These are phyloP conservation scores for Melocanna baccifera DNA, from an alignment of 176 grass and related monocot species.

Conservation along the genomic window DNA sequence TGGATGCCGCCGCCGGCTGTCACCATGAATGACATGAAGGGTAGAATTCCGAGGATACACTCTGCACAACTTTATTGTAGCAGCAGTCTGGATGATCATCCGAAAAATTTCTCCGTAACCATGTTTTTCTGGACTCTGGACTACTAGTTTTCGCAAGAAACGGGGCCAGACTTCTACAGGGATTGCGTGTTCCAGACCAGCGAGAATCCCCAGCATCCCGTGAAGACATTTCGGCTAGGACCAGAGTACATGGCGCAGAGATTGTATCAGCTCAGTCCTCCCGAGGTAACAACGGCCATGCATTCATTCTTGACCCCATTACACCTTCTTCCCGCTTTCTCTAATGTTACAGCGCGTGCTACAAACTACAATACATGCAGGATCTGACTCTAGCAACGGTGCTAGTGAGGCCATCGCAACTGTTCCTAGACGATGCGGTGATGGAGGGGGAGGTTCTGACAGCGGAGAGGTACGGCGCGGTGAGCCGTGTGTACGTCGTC, in stretches of 20 bases:
- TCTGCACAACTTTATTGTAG: background rate
- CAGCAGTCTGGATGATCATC: too few relatives aligned
- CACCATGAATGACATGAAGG: background rate
- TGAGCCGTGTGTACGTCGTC: constrained; percentile 33
- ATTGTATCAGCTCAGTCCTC: constrained; percentile 21
- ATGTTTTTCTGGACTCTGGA: background rate
- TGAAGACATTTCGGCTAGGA: constrained; percentile 22
- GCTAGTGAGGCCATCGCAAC: constrained; percentile 5
- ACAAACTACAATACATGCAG: constrained; percentile 1
- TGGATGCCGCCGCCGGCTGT: too few relatives aligned
- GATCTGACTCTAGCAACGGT: constrained; percentile 25
- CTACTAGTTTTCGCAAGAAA: background rate
- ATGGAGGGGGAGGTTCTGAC: background rate
- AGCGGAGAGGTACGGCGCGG: constrained; percentile 32
- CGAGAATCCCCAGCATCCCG: background rate
- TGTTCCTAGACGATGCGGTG: constrained; percentile 16
- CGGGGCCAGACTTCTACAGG: background rate
- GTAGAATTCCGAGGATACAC: background rate
- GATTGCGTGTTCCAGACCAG: constrained; percentile 1
- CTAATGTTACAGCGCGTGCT: background rate
- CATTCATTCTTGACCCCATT: background rate
- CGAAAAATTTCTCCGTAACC: background rate
- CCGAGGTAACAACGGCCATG: background rate
- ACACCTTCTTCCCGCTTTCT: background rate
- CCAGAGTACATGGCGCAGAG: background rate